phyloP scores from a whole-genome alignment of 2,329 filamentous ascomycete genomes.

The Blastomyces gilchristii region DNA sequence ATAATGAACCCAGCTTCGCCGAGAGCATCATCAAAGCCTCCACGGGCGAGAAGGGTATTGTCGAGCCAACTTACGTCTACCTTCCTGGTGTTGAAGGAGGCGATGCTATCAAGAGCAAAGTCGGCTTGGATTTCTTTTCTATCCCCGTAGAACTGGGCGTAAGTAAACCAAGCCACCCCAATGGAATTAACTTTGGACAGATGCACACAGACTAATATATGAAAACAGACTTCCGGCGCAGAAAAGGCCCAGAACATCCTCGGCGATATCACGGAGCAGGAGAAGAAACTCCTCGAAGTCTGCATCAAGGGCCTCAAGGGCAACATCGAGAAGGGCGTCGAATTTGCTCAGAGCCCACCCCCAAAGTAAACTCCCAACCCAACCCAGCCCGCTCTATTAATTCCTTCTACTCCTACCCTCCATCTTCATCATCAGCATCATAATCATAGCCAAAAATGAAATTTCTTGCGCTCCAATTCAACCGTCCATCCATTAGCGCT shows the following conservation, averaged over 20 bases:
- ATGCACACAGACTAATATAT: slow-evolving; percentile 3
- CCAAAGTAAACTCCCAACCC: slow-evolving; percentile 61
- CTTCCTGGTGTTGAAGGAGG: slow-evolving; percentile 82
- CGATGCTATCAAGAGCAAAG: slow-evolving; percentile 72
- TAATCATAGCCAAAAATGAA: background rate
- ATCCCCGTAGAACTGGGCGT: slow-evolving; percentile 92
- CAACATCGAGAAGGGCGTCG: slow-evolving; percentile 90
- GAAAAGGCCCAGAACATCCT: slow-evolving; percentile 80
- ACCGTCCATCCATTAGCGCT: background rate
- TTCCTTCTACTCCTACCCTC: slow-evolving; percentile 2
- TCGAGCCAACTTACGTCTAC: slow-evolving; percentile 94
- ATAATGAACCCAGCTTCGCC: slow-evolving; percentile 55
- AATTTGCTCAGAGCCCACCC: slow-evolving; percentile 77
- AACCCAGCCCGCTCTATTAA: slow-evolving; percentile 6
- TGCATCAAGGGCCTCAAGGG: slow-evolving; percentile 69
- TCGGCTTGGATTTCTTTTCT: slow-evolving; percentile 87
- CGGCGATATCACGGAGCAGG: slow-evolving; percentile 65
- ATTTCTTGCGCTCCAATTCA: background rate
- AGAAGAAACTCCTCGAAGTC: slow-evolving; percentile 75
- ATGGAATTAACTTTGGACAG: background rate
- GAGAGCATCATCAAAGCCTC: slow-evolving; percentile 84
- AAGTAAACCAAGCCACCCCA: slow-evolving; percentile 36
- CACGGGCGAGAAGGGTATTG: slow-evolving; percentile 81
- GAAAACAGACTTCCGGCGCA: slow-evolving; percentile 60
- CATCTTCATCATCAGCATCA: slow-evolving; percentile 1